These are phyloP conservation scores for Tuber aestivum DNA, from an alignment of 495 filamentous ascomycete species.

Conservation along the genomic window DNA sequence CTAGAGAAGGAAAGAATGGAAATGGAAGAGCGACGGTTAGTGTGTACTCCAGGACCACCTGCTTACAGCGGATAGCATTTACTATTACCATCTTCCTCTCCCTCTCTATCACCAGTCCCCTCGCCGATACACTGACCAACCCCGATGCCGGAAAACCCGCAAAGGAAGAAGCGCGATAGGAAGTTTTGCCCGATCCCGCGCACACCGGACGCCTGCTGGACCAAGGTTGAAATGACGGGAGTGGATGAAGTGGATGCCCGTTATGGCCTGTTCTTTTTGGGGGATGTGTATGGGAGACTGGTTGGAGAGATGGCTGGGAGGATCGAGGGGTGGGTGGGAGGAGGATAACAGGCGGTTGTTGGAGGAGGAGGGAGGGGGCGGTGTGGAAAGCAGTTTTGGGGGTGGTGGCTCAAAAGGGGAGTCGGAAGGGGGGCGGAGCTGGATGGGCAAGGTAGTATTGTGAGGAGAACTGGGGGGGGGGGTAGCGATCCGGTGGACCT, in stretches of 20 bases:
- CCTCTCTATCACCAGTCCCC: slow-evolving; percentile 3
- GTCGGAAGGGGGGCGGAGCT: background rate
- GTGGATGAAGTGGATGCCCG: slow-evolving; percentile 83
- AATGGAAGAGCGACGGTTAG: background rate
- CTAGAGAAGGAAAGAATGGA: background rate
- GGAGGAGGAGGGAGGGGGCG: slow-evolving; percentile 46
- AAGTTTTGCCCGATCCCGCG: slow-evolving; percentile 74
- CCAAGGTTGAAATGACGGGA: slow-evolving; percentile 56
- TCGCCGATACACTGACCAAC: background rate
- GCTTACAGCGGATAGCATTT: too few relatives aligned
- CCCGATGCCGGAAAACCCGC: slow-evolving; percentile 11
- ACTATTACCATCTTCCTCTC: background rate
- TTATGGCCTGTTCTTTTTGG: slow-evolving; percentile 70
- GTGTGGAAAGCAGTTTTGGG: background rate
- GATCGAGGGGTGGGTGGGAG: slow-evolving; percentile 69
- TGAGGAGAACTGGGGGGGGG: background rate
- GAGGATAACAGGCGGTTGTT: too few relatives aligned
- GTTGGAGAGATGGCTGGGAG: slow-evolving; percentile 67
- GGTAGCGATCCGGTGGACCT: background rate
- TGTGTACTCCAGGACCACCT: background rate
- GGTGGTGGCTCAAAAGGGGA: background rate
- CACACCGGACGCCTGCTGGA: background rate
- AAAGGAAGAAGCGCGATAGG: slow-evolving; percentile 51
- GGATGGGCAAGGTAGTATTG: background rate
- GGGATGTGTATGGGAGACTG: slow-evolving; percentile 65